These are phyloP conservation scores for Escovopsis sp. DNA, from an alignment of 2,329 filamentous ascomycete genomes.

Conservation along the genomic window DNA sequence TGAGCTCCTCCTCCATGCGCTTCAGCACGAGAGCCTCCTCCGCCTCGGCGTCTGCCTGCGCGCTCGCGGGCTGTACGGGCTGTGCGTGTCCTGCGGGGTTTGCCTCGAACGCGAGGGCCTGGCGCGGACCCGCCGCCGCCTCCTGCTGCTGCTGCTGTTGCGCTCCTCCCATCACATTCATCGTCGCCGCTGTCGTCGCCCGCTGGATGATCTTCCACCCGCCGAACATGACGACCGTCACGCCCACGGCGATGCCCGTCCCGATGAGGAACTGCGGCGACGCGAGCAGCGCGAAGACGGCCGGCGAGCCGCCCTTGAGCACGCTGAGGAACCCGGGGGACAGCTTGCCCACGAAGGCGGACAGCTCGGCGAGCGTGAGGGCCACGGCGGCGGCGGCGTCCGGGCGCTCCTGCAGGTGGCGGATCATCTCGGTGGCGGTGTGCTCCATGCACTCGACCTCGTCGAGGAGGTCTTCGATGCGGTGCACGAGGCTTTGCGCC, in stretches of 20 bases:
- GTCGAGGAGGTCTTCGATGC: constrained; percentile 62
- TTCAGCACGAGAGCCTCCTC: constrained; percentile 43
- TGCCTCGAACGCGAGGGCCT: constrained; percentile 14
- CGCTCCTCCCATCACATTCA: no score
- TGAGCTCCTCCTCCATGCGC: constrained; percentile 41
- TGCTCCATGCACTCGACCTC: constrained; percentile 84
- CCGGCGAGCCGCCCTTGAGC: constrained; percentile 69
- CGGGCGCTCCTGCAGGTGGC: constrained; percentile 53
- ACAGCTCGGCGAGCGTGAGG: constrained; percentile 81
- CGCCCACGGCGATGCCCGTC: constrained; percentile 71
- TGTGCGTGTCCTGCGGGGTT: constrained; percentile 12
- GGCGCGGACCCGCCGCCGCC: no score
- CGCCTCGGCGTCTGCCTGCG: constrained; percentile 20
- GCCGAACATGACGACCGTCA: constrained; percentile 91
- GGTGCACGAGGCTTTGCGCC: constrained; percentile 46
- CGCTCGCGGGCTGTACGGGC: constrained; percentile 12
- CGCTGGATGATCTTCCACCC: constrained; percentile 96
- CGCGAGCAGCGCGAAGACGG: constrained; percentile 71
- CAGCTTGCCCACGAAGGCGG: constrained; percentile 66
- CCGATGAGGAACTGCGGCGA: constrained; percentile 92
- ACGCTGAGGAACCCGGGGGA: constrained; percentile 62
- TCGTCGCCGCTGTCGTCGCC: no score
- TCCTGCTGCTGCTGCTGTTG: constrained; percentile 27
- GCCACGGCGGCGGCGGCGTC: constrained; percentile 90
- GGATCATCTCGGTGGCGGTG: constrained; percentile 67